Evolutionary conservation across 345 rosid genomes (phyloP).

Genomic region (Streptanthus diversifolius): DNA sequence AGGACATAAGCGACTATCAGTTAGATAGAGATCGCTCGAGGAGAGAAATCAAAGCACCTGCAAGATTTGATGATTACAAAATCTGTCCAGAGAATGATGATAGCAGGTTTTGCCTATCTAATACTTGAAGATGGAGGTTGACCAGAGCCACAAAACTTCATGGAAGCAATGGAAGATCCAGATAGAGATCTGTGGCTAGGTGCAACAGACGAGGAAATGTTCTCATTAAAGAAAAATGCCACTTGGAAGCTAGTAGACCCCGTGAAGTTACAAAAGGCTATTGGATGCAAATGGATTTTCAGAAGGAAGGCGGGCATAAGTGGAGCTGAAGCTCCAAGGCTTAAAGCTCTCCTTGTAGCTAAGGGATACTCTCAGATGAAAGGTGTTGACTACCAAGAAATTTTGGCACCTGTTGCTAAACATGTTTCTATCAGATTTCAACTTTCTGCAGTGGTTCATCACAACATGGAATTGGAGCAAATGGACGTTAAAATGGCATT

Average conservation of each 20-base stretch:
- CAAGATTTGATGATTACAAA: no score
- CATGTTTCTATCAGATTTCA: no score
- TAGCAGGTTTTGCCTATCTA: neutral
- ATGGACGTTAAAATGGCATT: no score
- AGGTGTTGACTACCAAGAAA: neutral
- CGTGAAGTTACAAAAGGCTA: neutral
- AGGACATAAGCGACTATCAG: no score
- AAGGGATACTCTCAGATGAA: neutral
- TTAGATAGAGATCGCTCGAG: no score
- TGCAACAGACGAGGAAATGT: neutral
- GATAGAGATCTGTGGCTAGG: neutral
- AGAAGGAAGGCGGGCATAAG: neutral
- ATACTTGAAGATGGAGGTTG: neutral
- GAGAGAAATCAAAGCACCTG: no score
- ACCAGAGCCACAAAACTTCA: no score
- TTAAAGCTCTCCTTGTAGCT: neutral
- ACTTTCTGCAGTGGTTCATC: no score
- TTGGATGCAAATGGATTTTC: neutral
- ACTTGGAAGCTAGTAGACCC: neutral
- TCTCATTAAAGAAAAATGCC: neutral
- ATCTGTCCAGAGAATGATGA: neutral
- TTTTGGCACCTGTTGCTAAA: no score
- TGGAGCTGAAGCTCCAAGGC: neutral
- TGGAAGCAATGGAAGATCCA: neutral
- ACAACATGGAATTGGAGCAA: no score